Evolutionary conservation across 257 asterid genomes (phyloP).

Genomic region (Nicotiana sylvestris): DNA sequence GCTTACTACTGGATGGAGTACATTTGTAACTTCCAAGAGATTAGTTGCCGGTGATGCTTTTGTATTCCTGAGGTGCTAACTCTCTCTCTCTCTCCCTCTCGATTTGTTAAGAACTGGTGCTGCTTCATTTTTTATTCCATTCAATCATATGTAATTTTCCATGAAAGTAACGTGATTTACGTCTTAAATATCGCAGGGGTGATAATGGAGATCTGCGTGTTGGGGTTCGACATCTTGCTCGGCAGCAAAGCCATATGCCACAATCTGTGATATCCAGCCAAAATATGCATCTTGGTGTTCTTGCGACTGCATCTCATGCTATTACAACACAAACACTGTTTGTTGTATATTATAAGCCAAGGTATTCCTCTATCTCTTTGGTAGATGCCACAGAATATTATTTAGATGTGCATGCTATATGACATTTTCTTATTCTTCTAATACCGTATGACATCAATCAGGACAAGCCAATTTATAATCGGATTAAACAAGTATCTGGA

Average conservation of each 20-base stretch:
- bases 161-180: not conserved
- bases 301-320: constrained; percentile 84
- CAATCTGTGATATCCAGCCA: constrained; percentile 82
- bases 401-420: not conserved
- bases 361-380: constrained; percentile 29
- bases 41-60: constrained; percentile 60
- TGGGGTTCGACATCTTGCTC: constrained; percentile 68
- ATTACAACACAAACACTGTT: constrained; percentile 57
- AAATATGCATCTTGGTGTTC: constrained; percentile 91
- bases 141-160: not conserved
- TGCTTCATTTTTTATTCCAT: not conserved
- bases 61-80: constrained; percentile 68
- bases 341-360: constrained; percentile 72
- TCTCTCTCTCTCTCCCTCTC: not conserved
- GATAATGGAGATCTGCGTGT: constrained; percentile 64
- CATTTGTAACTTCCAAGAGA: constrained; percentile 77
- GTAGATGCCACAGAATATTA: not conserved
- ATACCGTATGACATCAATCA: constrained; percentile 18
- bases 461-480: constrained; percentile 71
- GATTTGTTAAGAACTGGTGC: not conserved
- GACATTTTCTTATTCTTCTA: not conserved
- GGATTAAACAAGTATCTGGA: constrained; percentile 73
- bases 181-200: constrained; percentile 36
- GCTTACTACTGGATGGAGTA: constrained; percentile 85
- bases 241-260: constrained; percentile 61